A percentile compares a stretch with the other conserved stretches of the same genome.
phyloP scores from a whole-genome alignment of 2,329 filamentous ascomycete genomes.

The Pseudophaeomoniella oleicola region DNA sequence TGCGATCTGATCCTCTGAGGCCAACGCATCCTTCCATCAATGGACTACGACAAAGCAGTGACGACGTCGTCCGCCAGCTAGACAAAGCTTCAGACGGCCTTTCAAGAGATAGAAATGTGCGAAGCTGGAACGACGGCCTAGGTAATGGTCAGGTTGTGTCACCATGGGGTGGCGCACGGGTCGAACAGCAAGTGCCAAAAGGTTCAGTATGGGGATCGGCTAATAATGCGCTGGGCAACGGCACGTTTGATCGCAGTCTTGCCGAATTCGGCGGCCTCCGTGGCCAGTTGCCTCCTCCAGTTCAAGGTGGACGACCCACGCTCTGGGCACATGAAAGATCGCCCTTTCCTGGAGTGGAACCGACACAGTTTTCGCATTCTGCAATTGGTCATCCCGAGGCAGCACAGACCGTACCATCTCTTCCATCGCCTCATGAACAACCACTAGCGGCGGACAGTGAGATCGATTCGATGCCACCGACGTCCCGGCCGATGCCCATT shows the following conservation, averaged over 20 bases:
- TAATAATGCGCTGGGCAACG: slow-evolving; percentile 47
- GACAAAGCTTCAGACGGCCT: background rate
- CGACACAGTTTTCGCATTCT: slow-evolving; percentile 14
- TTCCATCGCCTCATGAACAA: slow-evolving; percentile 24
- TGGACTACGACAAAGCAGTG: slow-evolving; percentile 13
- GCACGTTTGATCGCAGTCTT: slow-evolving; percentile 43
- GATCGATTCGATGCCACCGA: slow-evolving; percentile 22
- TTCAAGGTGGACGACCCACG: slow-evolving; percentile 13
- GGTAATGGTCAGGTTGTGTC: background rate
- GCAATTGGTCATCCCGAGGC: slow-evolving; percentile 9
- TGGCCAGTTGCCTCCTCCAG: slow-evolving; percentile 21
- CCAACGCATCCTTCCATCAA: slow-evolving; percentile 10
- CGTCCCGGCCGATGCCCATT: slow-evolving; percentile 29
- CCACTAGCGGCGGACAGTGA: slow-evolving; percentile 17
- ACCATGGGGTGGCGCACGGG: background rate
- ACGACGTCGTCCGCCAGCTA: slow-evolving; percentile 4
- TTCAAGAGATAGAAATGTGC: background rate
- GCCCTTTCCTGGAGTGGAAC: slow-evolving; percentile 5
- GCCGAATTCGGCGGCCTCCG: slow-evolving; percentile 33
- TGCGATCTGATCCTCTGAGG: slow-evolving; percentile 7
- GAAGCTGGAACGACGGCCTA: background rate
- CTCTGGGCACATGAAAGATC: slow-evolving; percentile 12
- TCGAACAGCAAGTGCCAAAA: background rate
- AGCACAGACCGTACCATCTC: slow-evolving; percentile 15
- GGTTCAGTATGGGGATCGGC: slow-evolving; percentile 39